phyloP scores from a whole-genome alignment of 2,329 filamentous ascomycete species.

The Penicillium sp. region DNA sequence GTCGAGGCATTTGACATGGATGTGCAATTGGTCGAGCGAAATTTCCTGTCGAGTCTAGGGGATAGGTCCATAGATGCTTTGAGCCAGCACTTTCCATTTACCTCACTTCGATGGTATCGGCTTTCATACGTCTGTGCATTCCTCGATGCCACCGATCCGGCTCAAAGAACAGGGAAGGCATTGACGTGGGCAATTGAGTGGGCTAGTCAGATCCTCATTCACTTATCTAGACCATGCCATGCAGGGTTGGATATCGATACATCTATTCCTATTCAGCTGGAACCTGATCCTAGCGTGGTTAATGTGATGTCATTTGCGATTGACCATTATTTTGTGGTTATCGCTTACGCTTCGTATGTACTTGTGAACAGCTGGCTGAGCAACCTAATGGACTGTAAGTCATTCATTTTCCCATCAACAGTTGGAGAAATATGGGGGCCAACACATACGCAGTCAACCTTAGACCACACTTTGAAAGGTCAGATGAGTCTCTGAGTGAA shows the following conservation, averaged over 20 bases:
- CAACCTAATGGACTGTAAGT: conserved; percentile 5
- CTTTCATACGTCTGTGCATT: conserved; percentile 9
- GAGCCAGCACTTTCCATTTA: conserved; percentile 7
- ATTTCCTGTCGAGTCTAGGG: background rate
- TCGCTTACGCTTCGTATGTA: conserved; percentile 7
- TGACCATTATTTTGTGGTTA: conserved; percentile 11
- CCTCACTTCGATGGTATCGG: conserved; percentile 7
- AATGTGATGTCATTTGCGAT: conserved; percentile 10
- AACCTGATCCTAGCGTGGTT: conserved; percentile 8
- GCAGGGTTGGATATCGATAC: background rate
- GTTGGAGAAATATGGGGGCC: background rate
- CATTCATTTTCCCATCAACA: background rate
- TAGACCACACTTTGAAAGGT: background rate
- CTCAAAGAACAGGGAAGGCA: conserved; percentile 3
- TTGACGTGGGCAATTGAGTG: conserved; percentile 12
- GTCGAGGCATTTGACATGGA: conserved; percentile 10
- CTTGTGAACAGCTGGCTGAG: conserved; percentile 10
- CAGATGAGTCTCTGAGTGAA: background rate
- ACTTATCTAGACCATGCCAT: background rate
- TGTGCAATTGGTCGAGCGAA: conserved; percentile 2
- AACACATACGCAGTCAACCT: background rate
- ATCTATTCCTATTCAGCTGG: background rate
- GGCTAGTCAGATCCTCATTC: conserved; percentile 7
- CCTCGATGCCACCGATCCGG: conserved; percentile 3
- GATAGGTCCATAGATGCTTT: background rate